Evolutionary conservation across 2,329 filamentous ascomycete species (phyloP).

Genomic region (Sarocladium kiliense): DNA sequence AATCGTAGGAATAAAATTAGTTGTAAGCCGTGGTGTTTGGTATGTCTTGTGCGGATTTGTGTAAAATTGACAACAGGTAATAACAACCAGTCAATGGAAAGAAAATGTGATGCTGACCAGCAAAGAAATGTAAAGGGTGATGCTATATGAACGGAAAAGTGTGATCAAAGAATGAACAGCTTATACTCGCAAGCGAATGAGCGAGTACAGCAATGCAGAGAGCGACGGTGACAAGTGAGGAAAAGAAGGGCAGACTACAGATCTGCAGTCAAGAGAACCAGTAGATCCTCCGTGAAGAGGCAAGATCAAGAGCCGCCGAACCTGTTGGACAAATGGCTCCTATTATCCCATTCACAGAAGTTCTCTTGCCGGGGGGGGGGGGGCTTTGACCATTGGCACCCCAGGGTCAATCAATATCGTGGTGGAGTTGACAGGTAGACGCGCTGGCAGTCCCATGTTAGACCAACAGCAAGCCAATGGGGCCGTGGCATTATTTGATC

Average conservation of each 20-base stretch:
- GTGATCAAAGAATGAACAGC: slow-evolving; percentile 1
- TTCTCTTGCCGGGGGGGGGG: neutral
- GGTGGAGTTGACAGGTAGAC: neutral
- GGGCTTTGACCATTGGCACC: neutral
- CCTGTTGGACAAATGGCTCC: neutral
- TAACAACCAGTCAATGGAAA: neutral
- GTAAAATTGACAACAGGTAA: neutral
- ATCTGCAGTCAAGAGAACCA: neutral
- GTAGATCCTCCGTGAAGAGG: slow-evolving; percentile 2
- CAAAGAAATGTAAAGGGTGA: neutral
- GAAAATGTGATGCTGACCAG: neutral
- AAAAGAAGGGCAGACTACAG: neutral
- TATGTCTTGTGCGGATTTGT: too few relatives aligned
- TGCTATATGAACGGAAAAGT: neutral
- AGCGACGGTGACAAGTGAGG: neutral
- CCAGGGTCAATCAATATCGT: neutral
- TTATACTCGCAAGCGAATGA: slow-evolving; percentile 6
- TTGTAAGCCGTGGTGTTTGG: too few relatives aligned
- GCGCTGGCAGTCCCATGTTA: neutral
- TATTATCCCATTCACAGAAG: neutral
- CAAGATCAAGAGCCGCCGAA: neutral
- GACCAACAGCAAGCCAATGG: neutral
- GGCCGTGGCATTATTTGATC: neutral
- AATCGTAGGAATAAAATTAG: neutral
- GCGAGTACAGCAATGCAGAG: neutral